Evolutionary conservation across 768 basidiomycete species (phyloP), one percentile per base, ranked within the genome.

Genomic region (Trametes cingulata): DNA sequence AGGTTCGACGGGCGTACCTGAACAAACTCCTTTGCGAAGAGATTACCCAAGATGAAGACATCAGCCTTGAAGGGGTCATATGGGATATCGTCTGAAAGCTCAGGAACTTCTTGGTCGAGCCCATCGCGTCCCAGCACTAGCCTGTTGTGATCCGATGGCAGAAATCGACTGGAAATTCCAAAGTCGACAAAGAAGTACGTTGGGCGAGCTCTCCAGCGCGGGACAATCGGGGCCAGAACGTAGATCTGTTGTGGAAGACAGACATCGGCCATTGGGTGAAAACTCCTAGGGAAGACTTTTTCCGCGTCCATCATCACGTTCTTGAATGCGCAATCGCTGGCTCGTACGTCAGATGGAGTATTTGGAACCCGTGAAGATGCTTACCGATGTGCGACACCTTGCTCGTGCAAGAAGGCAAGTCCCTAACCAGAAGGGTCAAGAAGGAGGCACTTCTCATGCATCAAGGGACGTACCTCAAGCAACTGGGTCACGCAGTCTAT

Each of bases 111-210:
- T 39, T 56, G 25, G 22, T 71, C 70, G 0, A 65, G 52, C 2
- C 68, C 70, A 6, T 52, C 17, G 0, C 7, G 27, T 2, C 69
- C 69, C 4, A 40, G 37, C 0, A 61, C 69, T 0, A 66, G 42
- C 29, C 25, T 60, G 17, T 8, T 22, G 37, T 19, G 50, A 19
- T 8, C 17, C 3, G 45, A 10, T 8, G 19, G 25, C 9, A 59
- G 58, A 33, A 69, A 65, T 10, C 35, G 46, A 0, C 61, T 59
- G 1, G 71, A 72, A 9, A 70, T 62, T 7, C 70, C 70, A 33
- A 69, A 71, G 55, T 72, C 71, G 24, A 68, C 58, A 51, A 52
- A 68, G 49, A 71, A 72, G 54, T 72, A 72, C 12, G 50, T 63
- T 19, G 69, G 54, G 3, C 56, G 50, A 7, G 50, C 45, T 7